These are phyloP conservation scores for Monosporascus sp. DNA, from an alignment of 2,329 filamentous ascomycete genomes.

Conservation along the genomic window DNA sequence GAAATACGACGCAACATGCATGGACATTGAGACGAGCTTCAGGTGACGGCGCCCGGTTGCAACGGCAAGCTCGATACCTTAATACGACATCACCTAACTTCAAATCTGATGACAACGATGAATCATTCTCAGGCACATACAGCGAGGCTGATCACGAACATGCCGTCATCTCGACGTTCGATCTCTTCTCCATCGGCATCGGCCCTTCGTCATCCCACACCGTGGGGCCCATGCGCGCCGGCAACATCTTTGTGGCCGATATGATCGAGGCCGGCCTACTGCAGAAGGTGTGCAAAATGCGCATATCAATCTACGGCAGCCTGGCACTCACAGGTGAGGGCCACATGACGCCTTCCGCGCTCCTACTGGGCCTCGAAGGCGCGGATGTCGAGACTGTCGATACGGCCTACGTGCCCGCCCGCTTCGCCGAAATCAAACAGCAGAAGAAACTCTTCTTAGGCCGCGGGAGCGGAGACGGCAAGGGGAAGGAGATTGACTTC, in stretches of 20 bases:
- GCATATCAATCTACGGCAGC: constrained; percentile 45
- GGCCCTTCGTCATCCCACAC: constrained; percentile 48
- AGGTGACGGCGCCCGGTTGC: not conserved
- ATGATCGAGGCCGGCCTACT: constrained; percentile 41
- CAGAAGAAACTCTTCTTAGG: constrained; percentile 40
- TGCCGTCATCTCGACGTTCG: constrained; percentile 48
- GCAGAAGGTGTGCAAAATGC: constrained; percentile 41
- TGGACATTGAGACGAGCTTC: constrained; percentile 5
- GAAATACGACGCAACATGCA: not conserved
- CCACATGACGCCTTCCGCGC: constrained; percentile 47
- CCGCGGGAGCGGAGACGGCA: constrained; percentile 32
- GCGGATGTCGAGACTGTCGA: constrained; percentile 46
- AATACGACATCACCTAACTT: constrained; percentile 10
- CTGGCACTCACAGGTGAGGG: constrained; percentile 47
- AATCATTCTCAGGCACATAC: constrained; percentile 35
- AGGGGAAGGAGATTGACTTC: constrained; percentile 42
- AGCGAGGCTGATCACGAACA: constrained; percentile 47
- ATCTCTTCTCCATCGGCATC: constrained; percentile 48
- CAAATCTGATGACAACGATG: constrained; percentile 20
- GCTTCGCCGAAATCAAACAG: constrained; percentile 42
- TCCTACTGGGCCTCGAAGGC: constrained; percentile 45
- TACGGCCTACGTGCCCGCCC: constrained; percentile 41
- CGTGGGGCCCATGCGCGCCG: constrained; percentile 47
- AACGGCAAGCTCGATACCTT: constrained; percentile 13
- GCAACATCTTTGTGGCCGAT: constrained; percentile 46